A percentile compares a stretch with the other conserved stretches of the same genome.
phyloP scores from a whole-genome alignment of 805 yeast species.

The Kodamaea kaohsiungensis region DNA sequence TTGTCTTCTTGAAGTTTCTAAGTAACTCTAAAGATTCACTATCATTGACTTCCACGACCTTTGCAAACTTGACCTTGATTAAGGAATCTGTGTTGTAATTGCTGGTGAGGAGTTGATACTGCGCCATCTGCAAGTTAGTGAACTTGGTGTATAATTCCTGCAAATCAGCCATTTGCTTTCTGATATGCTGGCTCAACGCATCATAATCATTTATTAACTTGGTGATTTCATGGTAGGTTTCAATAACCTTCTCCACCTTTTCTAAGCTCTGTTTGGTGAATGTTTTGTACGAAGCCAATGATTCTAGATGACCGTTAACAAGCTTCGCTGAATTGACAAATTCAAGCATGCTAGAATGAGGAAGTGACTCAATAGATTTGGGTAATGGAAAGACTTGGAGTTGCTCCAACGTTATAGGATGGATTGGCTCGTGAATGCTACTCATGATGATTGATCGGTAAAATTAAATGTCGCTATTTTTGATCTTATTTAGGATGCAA shows the following conservation, averaged over 20 bases:
- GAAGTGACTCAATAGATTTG: conserved; percentile 29
- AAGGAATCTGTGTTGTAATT: conserved; percentile 36
- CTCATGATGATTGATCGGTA: neutral
- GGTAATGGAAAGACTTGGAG: conserved; percentile 30
- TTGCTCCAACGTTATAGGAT: conserved; percentile 10
- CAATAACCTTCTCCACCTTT: conserved; percentile 9
- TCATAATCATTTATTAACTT: conserved; percentile 27
- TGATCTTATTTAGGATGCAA: neutral
- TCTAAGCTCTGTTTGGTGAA: conserved; percentile 4
- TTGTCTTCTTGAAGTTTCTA: conserved; percentile 15
- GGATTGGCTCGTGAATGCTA: conserved; percentile 3
- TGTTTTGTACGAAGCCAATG: conserved; percentile 21
- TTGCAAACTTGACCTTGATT: conserved; percentile 28
- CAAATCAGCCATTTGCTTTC: conserved; percentile 24
- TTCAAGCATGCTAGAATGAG: conserved; percentile 24
- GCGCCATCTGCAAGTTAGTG: conserved; percentile 34
- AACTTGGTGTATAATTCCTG: conserved; percentile 32
- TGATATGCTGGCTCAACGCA: conserved; percentile 21
- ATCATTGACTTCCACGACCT: conserved; percentile 24
- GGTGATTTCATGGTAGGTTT: conserved; percentile 1
- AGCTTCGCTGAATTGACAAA: conserved; percentile 30
- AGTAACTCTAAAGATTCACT: conserved; percentile 21
- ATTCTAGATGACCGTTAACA: conserved; percentile 32
- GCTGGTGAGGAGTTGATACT: conserved; percentile 39
- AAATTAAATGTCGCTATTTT: neutral